Evolutionary conservation across 1,139 yeast species (phyloP), one percentile per base, ranked within the genome.

Genomic region (Magnusiomyces ingens): DNA sequence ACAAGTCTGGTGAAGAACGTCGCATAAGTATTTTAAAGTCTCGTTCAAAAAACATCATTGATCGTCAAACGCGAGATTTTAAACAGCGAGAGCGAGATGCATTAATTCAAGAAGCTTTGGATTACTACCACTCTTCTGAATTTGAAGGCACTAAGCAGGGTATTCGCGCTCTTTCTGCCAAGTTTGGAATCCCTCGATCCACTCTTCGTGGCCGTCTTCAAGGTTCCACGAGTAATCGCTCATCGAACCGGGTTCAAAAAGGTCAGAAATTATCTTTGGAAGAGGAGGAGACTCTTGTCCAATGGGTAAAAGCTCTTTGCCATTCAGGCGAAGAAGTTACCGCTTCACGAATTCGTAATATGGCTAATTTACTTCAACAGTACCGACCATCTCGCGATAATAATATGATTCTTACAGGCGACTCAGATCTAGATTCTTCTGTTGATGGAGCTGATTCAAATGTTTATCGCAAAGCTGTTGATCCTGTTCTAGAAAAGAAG

Each of bases 311-410:
- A 12, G 40, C 45, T 12, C 26, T 53, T 13, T 53, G 56, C 26
- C 22, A 22, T 4, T 42, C 45, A 8, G 53, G 53, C n/a, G 56
- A 53, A 32, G 53, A 50, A 22, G 53, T 53, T 12, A 42, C 56
- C 8, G 47, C 50, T 11, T 50, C 53, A 1, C 42, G 52, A 11
- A 32, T 50, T 4, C 44, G 53, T 15, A 51, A 51, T 26, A 48
- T 50, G 53, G 53, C 53, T 32, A 53, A 53, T 22, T 11, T 48
- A 2, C 15, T 53, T n/a, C 56, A 50, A 26, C 53, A 53, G 38
- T 53, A 53, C 48, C 32, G 54, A 37, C 29, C 48, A 5, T 26
- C 37, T n/a, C 4, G 26, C 5, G 18, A 13, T 12, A 11, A 18
- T 22, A 15, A 35, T 40, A 36, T 10, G 13, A 1, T 26, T 41